A percentile compares a stretch with the other conserved stretches of the same genome.
phyloP scores from a whole-genome alignment of 2,329 filamentous ascomycete genomes.

The Colletotrichum sp. region DNA sequence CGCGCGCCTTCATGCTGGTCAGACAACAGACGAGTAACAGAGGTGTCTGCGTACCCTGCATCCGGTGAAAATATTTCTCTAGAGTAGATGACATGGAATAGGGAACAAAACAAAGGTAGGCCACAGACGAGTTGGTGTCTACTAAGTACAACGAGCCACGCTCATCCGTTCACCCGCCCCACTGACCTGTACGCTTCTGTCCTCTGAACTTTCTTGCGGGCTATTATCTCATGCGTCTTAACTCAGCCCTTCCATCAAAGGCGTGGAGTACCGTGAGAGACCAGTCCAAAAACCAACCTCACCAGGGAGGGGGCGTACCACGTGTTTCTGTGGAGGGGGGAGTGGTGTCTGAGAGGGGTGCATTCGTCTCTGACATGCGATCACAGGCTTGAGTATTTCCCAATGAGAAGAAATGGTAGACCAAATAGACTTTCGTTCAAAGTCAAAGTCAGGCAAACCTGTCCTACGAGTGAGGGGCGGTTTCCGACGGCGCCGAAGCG shows the following conservation, averaged over 20 bases:
- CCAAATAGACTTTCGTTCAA: not conserved
- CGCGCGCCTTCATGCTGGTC: not conserved
- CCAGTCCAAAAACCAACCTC: too few relatives aligned
- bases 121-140: not conserved
- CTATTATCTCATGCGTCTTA: not conserved
- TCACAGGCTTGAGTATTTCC: not conserved
- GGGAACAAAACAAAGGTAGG: too few relatives aligned
- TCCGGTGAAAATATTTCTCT: too few relatives aligned
- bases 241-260: not conserved
- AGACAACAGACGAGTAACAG: not conserved
- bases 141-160: not conserved
- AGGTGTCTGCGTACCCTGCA: too few relatives aligned
- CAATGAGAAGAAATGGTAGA: rapidly evolving
- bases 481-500: not conserved
- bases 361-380: not conserved
- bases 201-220: not conserved
- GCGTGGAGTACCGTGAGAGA: not conserved
- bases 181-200: not conserved
- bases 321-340: not conserved
- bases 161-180: not conserved
- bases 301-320: not conserved
- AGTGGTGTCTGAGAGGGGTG: not conserved
- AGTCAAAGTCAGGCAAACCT: not conserved
- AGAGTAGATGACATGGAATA: too few relatives aligned
- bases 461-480: not conserved